Conservation (phyloP, 805 yeast genomes). For the Yarrowia porcina region DNA sequence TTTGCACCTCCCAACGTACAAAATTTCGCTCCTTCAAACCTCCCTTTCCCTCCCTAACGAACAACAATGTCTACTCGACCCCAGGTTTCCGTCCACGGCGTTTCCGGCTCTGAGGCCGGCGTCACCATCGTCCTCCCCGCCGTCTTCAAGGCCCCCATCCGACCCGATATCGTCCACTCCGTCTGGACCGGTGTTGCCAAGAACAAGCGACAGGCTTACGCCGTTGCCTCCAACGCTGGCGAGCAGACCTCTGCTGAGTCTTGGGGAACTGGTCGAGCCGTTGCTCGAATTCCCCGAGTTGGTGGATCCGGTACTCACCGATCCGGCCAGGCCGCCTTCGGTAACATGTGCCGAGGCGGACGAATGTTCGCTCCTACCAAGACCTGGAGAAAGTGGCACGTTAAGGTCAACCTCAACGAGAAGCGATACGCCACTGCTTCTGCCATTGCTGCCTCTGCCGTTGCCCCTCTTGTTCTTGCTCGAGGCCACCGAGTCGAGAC, state of each 20-base stretch:
- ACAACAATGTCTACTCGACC: conserved; percentile 58
- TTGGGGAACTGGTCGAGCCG: conserved; percentile 99
- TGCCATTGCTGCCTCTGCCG: conserved; percentile 98
- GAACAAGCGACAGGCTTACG: conserved; percentile 99
- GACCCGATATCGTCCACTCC: conserved; percentile 98
- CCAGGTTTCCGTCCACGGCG: conserved; percentile 91
- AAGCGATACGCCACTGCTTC: conserved; percentile 99
- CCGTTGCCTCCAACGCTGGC: conserved; percentile 99
- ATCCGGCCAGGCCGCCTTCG: conserved; percentile 99
- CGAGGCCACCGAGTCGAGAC: conserved; percentile 99
- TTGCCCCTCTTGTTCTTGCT: conserved; percentile 96
- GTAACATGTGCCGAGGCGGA: conserved; percentile 99
- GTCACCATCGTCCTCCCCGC: conserved; percentile 92
- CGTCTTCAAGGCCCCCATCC: conserved; percentile 99
- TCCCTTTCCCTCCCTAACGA: background rate
- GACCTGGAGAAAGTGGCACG: conserved; percentile 99
- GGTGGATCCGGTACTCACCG: conserved; percentile 99
- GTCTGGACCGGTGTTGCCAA: conserved; percentile 98
- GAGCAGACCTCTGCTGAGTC: conserved; percentile 99
- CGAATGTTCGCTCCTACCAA: conserved; percentile 99
- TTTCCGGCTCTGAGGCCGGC: conserved; percentile 82
- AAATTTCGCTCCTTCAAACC: too few relatives aligned
- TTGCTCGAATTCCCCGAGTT: conserved; percentile 99
- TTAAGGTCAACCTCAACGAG: conserved; percentile 99
- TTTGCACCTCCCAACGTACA: background rate